These are phyloP conservation scores for Metarhizium humberi DNA, from an alignment of 2,329 filamentous ascomycete genomes.

Conservation along the genomic window DNA sequence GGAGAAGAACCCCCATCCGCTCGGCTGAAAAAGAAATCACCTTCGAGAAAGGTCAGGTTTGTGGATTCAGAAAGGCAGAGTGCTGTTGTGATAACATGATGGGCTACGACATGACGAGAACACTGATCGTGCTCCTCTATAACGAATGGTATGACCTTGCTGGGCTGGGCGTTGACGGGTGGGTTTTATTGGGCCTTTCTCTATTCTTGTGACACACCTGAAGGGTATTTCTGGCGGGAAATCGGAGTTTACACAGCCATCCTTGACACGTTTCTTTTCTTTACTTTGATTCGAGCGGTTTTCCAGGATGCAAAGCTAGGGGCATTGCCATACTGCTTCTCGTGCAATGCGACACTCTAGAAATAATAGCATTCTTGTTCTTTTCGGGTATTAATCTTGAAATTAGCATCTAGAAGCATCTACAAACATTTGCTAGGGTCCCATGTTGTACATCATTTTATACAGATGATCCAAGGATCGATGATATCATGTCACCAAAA, in stretches of 20 bases:
- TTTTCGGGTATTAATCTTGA: neutral
- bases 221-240: neutral
- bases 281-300: neutral
- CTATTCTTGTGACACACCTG: neutral
- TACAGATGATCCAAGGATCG: neutral
- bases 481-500: conserved; percentile 35
- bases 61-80: conserved; percentile 28
- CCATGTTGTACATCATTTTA: neutral
- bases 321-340: neutral
- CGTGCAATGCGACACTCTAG: neutral
- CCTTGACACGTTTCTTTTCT: neutral
- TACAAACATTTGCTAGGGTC: neutral
- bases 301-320: neutral
- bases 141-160: neutral
- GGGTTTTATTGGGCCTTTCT: neutral
- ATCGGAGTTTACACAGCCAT: neutral
- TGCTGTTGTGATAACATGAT: conserved; percentile 21
- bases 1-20: conserved; percentile 18
- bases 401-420: neutral
- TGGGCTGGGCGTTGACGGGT: neutral
- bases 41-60: conserved; percentile 29
- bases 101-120: conserved; percentile 4
- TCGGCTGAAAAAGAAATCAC: conserved; percentile 16
- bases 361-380: neutral
- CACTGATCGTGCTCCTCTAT: neutral